Evolutionary conservation across 768 basidiomycete species (phyloP).

Genomic region (Rubroboletus satanas): DNA sequence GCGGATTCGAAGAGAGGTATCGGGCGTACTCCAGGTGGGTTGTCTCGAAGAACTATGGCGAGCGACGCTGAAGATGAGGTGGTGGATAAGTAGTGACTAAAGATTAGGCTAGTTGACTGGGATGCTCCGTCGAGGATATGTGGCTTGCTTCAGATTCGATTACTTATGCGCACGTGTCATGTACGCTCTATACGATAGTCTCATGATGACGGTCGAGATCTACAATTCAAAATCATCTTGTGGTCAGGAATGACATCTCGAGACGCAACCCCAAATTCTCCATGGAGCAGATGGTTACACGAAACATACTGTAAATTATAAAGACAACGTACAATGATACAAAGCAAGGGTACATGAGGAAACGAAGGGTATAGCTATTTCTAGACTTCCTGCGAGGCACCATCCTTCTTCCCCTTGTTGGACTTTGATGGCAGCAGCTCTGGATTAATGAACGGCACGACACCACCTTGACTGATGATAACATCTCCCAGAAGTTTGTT

Average conservation of each 20-base stretch:
- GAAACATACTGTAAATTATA: constrained; percentile 31
- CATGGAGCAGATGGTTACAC: constrained; percentile 14
- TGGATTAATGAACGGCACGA: constrained; percentile 61
- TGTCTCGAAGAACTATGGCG: constrained; percentile 75
- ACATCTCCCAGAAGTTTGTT: constrained; percentile 57
- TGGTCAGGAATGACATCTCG: neutral
- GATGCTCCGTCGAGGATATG: neutral
- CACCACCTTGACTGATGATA: constrained; percentile 76
- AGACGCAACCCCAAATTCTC: neutral
- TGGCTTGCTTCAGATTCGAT: neutral
- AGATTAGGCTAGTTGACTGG: neutral
- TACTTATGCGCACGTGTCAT: neutral
- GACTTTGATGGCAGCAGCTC: constrained; percentile 44
- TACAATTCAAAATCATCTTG: neutral
- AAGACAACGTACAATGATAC: constrained; percentile 23
- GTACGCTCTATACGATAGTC: neutral
- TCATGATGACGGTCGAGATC: neutral
- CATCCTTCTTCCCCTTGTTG: constrained; percentile 47
- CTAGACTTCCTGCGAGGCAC: constrained; percentile 49
- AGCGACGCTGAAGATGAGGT: constrained; percentile 81
- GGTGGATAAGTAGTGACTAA: constrained; percentile 33
- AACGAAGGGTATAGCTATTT: neutral
- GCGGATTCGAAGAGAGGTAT: constrained; percentile 36
- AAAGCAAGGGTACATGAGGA: constrained; percentile 12
- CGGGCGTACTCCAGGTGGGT: constrained; percentile 44